These are phyloP conservation scores for Citropsis articulata DNA, from an alignment of 345 rosid genomes.

Conservation along the genomic window DNA sequence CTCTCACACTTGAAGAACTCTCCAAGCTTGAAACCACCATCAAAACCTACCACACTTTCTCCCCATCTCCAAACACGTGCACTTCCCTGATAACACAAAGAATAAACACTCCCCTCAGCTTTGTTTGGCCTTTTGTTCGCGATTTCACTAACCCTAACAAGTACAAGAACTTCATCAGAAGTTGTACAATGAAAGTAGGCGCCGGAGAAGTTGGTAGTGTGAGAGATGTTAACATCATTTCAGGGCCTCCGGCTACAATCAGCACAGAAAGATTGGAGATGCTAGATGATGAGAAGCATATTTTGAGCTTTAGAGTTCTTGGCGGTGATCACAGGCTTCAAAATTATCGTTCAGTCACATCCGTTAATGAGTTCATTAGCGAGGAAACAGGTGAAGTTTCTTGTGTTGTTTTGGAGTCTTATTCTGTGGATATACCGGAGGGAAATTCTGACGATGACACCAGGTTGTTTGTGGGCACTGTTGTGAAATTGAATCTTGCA, in stretches of 20 bases:
- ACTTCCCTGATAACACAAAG: background rate
- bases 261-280: constrained; percentile 27
- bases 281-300: constrained; percentile 36
- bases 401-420: constrained; percentile 11
- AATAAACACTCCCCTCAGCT: background rate
- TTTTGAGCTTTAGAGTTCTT: constrained; percentile 30
- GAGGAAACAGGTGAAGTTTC: background rate
- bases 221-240: constrained; percentile 2
- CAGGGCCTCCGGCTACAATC: constrained; percentile 9
- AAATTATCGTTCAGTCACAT: constrained; percentile 37
- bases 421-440: constrained; percentile 9
- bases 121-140: constrained; percentile 6
- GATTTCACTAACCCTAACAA: constrained; percentile 9
- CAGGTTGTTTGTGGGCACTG: constrained; percentile 5
- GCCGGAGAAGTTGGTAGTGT: constrained; percentile 10
- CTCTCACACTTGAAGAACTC: background rate
- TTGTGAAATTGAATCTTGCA: constrained; percentile 14
- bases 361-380: background rate
- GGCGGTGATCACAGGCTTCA: constrained; percentile 39
- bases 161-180: constrained; percentile 16
- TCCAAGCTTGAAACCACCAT: background rate
- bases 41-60: constrained; percentile 5
- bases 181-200: background rate
- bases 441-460: constrained; percentile 17
- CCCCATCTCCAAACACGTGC: constrained; percentile 13